Evolutionary conservation across 2,329 filamentous ascomycete species (phyloP), one percentile per base, ranked within the genome.

Genomic region (Aspergillus sp.): DNA sequence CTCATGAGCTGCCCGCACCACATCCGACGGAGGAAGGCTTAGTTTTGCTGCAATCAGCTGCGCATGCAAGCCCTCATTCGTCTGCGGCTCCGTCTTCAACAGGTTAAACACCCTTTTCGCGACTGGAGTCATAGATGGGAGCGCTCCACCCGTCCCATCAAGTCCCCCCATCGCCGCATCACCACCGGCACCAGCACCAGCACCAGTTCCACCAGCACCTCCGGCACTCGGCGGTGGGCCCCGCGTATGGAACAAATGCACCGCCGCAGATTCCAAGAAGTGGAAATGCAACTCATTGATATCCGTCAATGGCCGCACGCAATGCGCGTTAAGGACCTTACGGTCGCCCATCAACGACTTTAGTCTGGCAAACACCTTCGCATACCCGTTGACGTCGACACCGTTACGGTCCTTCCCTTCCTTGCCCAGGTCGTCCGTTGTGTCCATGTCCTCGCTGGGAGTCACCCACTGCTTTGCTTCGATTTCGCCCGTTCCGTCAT

Each of bases 201-300:
- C 75, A 62, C 75, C 76, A 30, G 69, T 75, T 41, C 71, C 77
- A 55, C 77, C 76, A 46, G 77, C 81, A 17, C 72, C 73, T 56
- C 83, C 82, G 78, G 56, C 75, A 72, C 37, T 77, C 37, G 78
- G 65, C 3, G 75, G 80, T 3, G 87, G 83, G 0, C 92, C 93
- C 45, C 86, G 84, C 13, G 88, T 90, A 73, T 92, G 89, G 76
- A 88, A 88, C 51, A 99, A 80, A 78, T 99, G 95, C 50, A 96
- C 89, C 57, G 89, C 90, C 5, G 92, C 90, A 24, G 91, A 89
- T 78, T 99, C 93, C 53, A 99, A 86, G 64, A 97, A 77, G 76
- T 98, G 95, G 73, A 91, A 96, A 72, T 89, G 89, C 73, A 98
- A 84, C 81, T 99, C 95, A 79, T 99, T 96, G 79, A 89, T 89